Evolutionary conservation across 176 grass and related monocot genomes (phyloP).

Genomic region (Phoenix roebelenii): DNA sequence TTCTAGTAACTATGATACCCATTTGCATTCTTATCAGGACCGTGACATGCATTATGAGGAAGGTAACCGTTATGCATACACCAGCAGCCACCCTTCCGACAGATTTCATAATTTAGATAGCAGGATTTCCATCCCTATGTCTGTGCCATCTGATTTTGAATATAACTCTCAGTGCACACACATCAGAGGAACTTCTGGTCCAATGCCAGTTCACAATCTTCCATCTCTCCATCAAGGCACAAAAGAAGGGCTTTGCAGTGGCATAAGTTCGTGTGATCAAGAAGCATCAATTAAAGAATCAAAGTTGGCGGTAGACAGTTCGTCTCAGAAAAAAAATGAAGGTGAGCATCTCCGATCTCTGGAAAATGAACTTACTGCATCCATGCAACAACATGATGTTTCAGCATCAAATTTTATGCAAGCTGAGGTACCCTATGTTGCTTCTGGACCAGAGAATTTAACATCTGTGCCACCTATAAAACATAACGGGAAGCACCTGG

Average conservation of each 20-base stretch:
- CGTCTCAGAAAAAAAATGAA: constrained; percentile 26
- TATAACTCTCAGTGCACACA: constrained; percentile 43
- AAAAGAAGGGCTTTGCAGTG: constrained; percentile 5
- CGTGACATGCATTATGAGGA: constrained; percentile 37
- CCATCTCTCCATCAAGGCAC: constrained; percentile 35
- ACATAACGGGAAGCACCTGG: constrained; percentile 44
- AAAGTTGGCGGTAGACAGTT: constrained; percentile 16
- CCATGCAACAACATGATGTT: constrained; percentile 18
- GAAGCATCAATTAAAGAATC: constrained; percentile 4
- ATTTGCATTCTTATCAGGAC: constrained; percentile 35
- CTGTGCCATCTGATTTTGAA: constrained; percentile 44
- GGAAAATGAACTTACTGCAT: constrained; percentile 17
- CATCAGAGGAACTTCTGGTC: constrained; percentile 30
- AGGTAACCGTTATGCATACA: constrained; percentile 24
- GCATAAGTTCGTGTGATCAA: neutral
- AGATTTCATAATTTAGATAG: constrained; percentile 28
- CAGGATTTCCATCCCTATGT: constrained; percentile 51
- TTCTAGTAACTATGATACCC: constrained; percentile 32
- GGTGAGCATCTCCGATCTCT: constrained; percentile 43
- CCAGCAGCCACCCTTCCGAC: constrained; percentile 24
- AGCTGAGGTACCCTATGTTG: constrained; percentile 18
- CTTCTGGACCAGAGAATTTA: constrained; percentile 38
- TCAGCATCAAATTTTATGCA: constrained; percentile 37
- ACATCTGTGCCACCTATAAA: constrained; percentile 43
- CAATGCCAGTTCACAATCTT: constrained; percentile 30